phyloP scores from a whole-genome alignment of 495 filamentous ascomycete species.

The Penicillium diatomitis region DNA sequence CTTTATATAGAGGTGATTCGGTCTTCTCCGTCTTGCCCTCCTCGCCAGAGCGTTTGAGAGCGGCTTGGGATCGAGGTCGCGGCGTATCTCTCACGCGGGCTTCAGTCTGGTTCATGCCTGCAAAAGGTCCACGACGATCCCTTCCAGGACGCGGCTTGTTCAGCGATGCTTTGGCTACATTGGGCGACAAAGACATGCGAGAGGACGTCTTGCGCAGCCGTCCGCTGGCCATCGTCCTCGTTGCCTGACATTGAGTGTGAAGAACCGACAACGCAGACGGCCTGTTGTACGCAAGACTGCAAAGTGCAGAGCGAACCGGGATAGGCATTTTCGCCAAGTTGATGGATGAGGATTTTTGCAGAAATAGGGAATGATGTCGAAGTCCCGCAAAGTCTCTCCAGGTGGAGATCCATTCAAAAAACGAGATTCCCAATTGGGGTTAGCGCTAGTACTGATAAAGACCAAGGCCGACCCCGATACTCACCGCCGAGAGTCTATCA shows the following conservation, averaged over 20 bases:
- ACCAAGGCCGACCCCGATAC: conserved; percentile 20
- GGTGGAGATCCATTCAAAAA: conserved; percentile 4
- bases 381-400: no score
- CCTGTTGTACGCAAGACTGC: conserved; percentile 33
- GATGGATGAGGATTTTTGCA: not conserved
- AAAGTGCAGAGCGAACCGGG: conserved; percentile 24
- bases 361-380: not conserved
- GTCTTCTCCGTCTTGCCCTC: conserved; percentile 26
- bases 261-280: conserved; percentile 9
- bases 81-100: conserved; percentile 45
- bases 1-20: conserved; percentile 56
- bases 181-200: conserved; percentile 72
- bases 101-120: conserved; percentile 67
- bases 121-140: conserved; percentile 54
- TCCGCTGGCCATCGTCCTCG: conserved; percentile 31
- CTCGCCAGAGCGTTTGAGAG: conserved; percentile 28
- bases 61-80: conserved; percentile 30
- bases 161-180: conserved; percentile 47
- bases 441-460: conserved; percentile 14
- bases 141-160: conserved; percentile 29
- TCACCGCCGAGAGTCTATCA: no score
- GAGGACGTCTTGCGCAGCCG: conserved; percentile 44
- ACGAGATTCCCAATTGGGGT: conserved; percentile 16
- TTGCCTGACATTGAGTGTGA: conserved; percentile 23
- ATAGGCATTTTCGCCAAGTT: conserved; percentile 26